phyloP scores from a whole-genome alignment of 345 rosid genomes.

The Populus simonii region DNA sequence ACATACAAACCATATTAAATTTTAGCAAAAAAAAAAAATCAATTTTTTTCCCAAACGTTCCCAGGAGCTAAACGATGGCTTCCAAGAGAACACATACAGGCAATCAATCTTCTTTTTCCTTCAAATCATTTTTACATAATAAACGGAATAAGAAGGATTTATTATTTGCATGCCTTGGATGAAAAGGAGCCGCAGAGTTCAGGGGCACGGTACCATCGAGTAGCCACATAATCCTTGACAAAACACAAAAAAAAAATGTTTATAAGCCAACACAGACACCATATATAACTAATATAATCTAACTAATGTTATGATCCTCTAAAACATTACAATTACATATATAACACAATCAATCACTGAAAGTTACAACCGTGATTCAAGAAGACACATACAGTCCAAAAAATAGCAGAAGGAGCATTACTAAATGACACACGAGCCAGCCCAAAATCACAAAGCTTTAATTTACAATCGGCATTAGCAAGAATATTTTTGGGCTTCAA shows the following conservation, averaged over 20 bases:
- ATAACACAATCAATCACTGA: neutral
- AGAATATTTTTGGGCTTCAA: slow-evolving; percentile 94
- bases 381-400: slow-evolving; percentile 90
- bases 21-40: too few relatives aligned
- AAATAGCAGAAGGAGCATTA: slow-evolving; percentile 89
- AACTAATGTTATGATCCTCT: neutral
- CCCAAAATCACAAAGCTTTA: slow-evolving; percentile 97
- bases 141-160: neutral
- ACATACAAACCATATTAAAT: too few relatives aligned
- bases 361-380: slow-evolving; percentile 10
- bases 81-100: neutral
- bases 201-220: slow-evolving; percentile 99
- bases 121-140: neutral
- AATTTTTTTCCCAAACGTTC: too few relatives aligned
- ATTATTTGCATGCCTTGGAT: slow-evolving; percentile 59
- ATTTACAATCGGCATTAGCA: slow-evolving; percentile 94
- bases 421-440: slow-evolving; percentile 94
- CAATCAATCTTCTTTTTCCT: neutral
- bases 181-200: slow-evolving; percentile 96
- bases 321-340: neutral
- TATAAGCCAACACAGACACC: slow-evolving; percentile 8
- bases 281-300: slow-evolving; percentile 8
- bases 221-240: slow-evolving; percentile 95
- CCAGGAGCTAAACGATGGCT: neutral
- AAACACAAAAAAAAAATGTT: slow-evolving; percentile 19